phyloP scores from a whole-genome alignment of 176 grass and related monocot species.

The Musa beccarii region DNA sequence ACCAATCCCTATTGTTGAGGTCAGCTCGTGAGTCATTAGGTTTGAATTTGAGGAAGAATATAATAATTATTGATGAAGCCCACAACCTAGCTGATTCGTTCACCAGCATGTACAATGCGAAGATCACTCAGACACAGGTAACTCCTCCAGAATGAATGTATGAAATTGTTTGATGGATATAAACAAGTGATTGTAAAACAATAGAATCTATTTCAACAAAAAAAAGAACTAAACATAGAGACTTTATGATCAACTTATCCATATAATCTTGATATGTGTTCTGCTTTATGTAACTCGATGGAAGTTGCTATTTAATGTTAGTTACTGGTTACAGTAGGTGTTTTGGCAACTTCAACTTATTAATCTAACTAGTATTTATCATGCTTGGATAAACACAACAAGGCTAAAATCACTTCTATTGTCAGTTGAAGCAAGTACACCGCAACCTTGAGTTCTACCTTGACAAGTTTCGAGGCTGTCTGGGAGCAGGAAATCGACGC shows the following conservation, averaged over 20 bases:
- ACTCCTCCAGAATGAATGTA: background rate
- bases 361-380: background rate
- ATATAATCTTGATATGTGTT: background rate
- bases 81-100: constrained; percentile 81
- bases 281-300: background rate
- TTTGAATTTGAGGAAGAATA: constrained; percentile 68
- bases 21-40: constrained; percentile 87
- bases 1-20: constrained; percentile 71
- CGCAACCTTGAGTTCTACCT: constrained; percentile 62
- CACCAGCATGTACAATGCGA: constrained; percentile 88
- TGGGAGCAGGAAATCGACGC: constrained; percentile 79
- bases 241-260: constrained; percentile 1
- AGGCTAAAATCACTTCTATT: constrained; percentile 15
- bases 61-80: constrained; percentile 95
- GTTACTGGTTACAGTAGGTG: background rate
- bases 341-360: background rate
- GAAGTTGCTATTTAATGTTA: background rate
- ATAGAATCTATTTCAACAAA: too few relatives aligned
- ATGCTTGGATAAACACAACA: background rate
- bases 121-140: constrained; percentile 62
- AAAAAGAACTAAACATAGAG: background rate
- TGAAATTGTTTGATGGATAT: background rate
- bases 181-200: background rate
- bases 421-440: constrained; percentile 62
- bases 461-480: constrained; percentile 54